Base-by-base conservation (phyloP, 2,329 filamentous ascomycete genomes). In the Fusarium nematophilum region DNA sequence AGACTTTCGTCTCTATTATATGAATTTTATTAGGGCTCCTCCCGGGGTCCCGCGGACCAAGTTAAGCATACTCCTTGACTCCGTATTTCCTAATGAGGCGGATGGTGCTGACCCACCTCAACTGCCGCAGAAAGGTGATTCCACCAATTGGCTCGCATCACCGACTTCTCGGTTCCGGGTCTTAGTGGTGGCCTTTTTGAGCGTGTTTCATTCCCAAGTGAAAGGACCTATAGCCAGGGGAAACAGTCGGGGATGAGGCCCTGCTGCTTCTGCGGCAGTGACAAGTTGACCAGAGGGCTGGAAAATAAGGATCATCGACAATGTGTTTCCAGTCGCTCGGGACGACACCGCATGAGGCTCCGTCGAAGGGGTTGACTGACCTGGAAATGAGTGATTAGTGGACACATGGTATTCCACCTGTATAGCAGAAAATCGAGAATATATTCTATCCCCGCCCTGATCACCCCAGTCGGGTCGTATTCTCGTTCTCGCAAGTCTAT, bases 91-190 rank as follows among this genome's bases (percentile, higher is more conserved):
- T 14, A 53, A 59, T 37, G 27, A 31, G 56, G 17, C 9, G 11
- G 18, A 45, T 36, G 38, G 56, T 21, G 45, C 53, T 18, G 23
- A 26, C 48, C 26, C 56, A 61, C 53, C 55, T 37, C 51, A 57
- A 37, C 18, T 27, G 45, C 17, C 15, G 36, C 9, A 30, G 9
- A 27, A 45, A 27, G 23, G 17, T 43, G 39, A 44, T 63, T 63
- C 60, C 60, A 61, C 60, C 60, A 63, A 63, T 64, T 3, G 13
- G 3, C 21, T 21, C 21, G 13, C 17, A 6, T 14, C 50, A 40
- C 33, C 45, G 43, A n/a, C n/a, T 9, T 9, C 11, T 13, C 49
- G 31, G 27, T 30, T 27, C 18, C 14, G 37, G 21, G 17, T 26
- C 9, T 59, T 27, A 43, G 25, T 43, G 46, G 55, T 53, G 46